Evolutionary conservation across 2,329 filamentous ascomycete genomes (phyloP).

Genomic region (Aspergillus costaricaensis): DNA sequence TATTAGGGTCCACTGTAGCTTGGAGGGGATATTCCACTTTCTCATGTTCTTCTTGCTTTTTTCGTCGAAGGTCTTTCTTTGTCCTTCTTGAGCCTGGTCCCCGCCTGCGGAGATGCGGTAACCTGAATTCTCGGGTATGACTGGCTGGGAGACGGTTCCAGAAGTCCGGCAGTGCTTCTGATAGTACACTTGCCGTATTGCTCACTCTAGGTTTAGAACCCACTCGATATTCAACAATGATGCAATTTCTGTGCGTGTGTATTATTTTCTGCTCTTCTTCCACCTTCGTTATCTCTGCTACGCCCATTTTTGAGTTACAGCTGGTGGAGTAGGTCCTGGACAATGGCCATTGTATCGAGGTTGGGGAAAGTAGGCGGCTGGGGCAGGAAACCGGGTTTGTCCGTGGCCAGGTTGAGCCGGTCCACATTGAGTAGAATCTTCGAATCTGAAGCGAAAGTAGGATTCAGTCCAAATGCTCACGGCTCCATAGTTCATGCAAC

Average conservation of each 20-base stretch:
- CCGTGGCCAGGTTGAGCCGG: neutral
- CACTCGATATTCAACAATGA: neutral
- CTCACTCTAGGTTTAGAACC: constrained; percentile 4
- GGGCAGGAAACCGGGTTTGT: neutral
- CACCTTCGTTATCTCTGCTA: neutral
- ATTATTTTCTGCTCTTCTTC: neutral
- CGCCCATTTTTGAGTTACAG: neutral
- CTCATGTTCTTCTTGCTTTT: neutral
- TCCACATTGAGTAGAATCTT: neutral
- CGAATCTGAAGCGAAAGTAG: constrained; percentile 1
- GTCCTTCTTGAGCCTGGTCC: neutral
- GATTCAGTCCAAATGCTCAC: neutral
- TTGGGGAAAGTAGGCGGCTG: neutral
- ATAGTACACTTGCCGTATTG: neutral
- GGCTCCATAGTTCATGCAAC: constrained; percentile 7
- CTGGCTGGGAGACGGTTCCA: constrained; percentile 3
- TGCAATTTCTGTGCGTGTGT: neutral
- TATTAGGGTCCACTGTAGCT: neutral
- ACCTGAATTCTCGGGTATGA: neutral
- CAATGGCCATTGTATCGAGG: neutral
- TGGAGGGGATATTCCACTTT: neutral
- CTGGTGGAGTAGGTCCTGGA: constrained; percentile 16
- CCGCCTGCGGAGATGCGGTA: constrained; percentile 1
- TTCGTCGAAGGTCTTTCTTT: neutral
- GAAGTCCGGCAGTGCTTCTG: neutral